Evolutionary conservation across 208 protist species (phyloP).

Genomic region (Vickermania ingenoplastis): DNA sequence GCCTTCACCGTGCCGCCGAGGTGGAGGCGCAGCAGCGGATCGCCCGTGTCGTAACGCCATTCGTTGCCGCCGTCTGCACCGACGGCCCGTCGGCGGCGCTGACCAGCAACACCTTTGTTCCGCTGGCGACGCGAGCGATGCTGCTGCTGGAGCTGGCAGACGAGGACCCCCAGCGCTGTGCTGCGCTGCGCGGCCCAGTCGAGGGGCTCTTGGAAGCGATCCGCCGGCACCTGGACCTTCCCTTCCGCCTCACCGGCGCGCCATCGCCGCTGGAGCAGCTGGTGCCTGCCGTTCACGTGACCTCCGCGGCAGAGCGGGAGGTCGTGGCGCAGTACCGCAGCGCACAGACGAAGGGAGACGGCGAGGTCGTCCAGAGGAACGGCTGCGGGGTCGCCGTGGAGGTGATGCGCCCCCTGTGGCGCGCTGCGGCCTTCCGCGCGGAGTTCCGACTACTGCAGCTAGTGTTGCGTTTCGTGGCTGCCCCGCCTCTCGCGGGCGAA

Average conservation of each 20-base stretch:
- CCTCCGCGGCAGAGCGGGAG: conserved; percentile 64
- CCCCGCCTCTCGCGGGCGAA: not conserved
- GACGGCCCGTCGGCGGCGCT: conserved; percentile 15
- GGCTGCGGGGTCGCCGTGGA: not conserved
- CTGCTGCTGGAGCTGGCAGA: conserved; percentile 18
- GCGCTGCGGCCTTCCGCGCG: conserved; percentile 51
- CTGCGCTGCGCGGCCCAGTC: conserved; percentile 10
- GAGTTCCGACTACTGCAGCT: conserved; percentile 59
- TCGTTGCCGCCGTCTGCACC: conserved; percentile 14
- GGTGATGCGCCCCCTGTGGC: conserved; percentile 47
- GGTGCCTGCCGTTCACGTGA: conserved; percentile 49
- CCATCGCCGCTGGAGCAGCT: conserved; percentile 28
- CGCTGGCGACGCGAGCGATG: conserved; percentile 37
- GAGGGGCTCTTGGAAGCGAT: conserved; percentile 48
- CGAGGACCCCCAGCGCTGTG: conserved; percentile 8
- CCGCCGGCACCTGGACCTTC: conserved; percentile 55
- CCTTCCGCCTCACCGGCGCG: conserved; percentile 44
- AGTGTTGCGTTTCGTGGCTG: conserved; percentile 23
- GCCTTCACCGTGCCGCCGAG: not conserved
- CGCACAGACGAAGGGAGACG: not conserved
- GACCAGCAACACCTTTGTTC: conserved; percentile 51
- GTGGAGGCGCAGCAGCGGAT: conserved; percentile 12
- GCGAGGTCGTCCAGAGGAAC: not conserved
- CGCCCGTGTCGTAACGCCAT: conserved; percentile 18
- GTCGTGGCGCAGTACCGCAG: conserved; percentile 22